phyloP scores from a whole-genome alignment of 192 early-diverging fungal species.

The Pilaira anomala region DNA sequence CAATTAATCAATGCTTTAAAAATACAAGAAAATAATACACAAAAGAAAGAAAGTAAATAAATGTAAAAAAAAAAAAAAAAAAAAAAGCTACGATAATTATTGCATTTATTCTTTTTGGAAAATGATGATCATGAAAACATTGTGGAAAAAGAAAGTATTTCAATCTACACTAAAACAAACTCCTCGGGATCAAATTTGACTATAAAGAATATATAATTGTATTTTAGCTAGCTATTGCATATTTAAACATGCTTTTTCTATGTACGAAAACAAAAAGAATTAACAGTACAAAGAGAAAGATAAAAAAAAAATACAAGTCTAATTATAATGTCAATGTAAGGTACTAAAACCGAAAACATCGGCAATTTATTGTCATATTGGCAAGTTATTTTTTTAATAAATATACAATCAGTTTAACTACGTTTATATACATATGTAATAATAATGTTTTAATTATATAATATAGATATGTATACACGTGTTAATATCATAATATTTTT shows the following conservation, averaged over 20 bases:
- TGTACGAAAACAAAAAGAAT: background rate
- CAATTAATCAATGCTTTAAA: background rate
- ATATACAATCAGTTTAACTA: background rate
- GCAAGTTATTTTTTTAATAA: background rate
- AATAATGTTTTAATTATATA: no score
- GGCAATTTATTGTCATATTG: background rate
- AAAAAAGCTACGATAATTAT: background rate
- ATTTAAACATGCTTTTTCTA: no score
- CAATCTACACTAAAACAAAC: background rate
- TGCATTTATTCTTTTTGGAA: background rate
- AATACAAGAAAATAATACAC: background rate
- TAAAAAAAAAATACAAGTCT: no score
- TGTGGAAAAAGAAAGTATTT: slow-evolving; percentile 1
- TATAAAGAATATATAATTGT: background rate
- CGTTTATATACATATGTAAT: no score
- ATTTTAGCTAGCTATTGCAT: background rate
- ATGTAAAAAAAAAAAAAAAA: background rate
- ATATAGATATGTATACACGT: no score
- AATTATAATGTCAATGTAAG: no score
- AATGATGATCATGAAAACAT: background rate
- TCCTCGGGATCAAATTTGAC: slow-evolving; percentile 4
- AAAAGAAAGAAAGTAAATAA: background rate
- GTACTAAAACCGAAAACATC: background rate
- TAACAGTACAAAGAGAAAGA: background rate
- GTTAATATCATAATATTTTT: no score